phyloP scores from a whole-genome alignment of 2,329 filamentous ascomycete genomes.

The Onygenales sp. region DNA sequence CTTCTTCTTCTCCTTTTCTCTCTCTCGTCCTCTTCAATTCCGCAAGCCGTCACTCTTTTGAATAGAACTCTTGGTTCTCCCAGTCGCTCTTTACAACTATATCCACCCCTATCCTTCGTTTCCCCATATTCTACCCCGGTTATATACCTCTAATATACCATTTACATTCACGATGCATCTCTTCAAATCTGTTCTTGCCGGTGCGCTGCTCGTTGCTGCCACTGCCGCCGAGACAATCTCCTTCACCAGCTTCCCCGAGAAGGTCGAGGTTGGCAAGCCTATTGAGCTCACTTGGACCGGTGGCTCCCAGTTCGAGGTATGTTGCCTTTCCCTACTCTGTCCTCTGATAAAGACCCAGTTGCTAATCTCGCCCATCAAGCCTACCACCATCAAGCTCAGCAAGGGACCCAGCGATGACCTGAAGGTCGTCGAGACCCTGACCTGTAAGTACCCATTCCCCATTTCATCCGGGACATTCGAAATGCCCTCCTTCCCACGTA shows the following conservation, averaged over 20 bases:
- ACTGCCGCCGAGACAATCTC: constrained; percentile 39
- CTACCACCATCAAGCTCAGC: constrained; percentile 47
- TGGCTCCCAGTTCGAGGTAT: constrained; percentile 22
- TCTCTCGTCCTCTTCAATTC: background rate
- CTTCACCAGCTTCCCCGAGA: constrained; percentile 44
- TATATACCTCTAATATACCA: background rate
- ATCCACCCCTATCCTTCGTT: background rate
- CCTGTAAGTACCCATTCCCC: constrained; percentile 28
- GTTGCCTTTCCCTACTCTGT: background rate
- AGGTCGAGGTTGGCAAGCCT: constrained; percentile 40
- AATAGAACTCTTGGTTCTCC: background rate
- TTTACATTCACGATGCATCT: constrained; percentile 39
- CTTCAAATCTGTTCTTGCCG: constrained; percentile 38
- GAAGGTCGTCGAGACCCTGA: constrained; percentile 40
- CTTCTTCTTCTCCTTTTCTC: background rate
- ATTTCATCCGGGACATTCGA: background rate
- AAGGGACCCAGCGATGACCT: constrained; percentile 44
- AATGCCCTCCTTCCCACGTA: background rate
- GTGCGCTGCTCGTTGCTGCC: constrained; percentile 34
- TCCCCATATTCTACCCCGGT: background rate
- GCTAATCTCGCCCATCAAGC: constrained; percentile 21
- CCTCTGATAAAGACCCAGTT: background rate
- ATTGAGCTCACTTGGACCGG: constrained; percentile 41
- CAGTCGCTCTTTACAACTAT: background rate
- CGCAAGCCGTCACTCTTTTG: constrained; percentile 1